Evolutionary conservation across 2,329 filamentous ascomycete genomes (phyloP).

Genomic region (Juglanconis oblonga): DNA sequence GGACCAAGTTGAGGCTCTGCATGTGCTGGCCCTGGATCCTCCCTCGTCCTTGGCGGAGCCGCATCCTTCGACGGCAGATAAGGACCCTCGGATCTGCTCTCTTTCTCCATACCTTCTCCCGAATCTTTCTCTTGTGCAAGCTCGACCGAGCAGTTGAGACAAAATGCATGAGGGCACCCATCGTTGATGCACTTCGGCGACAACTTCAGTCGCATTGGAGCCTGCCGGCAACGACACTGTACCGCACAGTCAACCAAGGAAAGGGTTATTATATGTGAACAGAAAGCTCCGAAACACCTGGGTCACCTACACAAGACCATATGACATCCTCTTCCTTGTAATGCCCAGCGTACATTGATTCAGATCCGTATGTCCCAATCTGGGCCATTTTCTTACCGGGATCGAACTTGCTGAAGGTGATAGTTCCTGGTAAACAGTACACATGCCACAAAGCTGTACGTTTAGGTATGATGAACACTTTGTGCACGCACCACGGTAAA

Average conservation of each 20-base stretch:
- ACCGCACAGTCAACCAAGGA: not conserved
- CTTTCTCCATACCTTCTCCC: not conserved
- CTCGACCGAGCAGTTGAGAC: not conserved
- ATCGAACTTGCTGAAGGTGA: too few species aligned
- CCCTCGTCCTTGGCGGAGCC: not conserved
- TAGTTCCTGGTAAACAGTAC: too few species aligned
- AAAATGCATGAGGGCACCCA: not conserved
- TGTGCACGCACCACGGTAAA: too few species aligned
- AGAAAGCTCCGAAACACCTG: not conserved
- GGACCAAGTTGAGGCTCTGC: not conserved
- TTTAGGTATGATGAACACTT: too few species aligned
- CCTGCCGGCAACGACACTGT: not conserved
- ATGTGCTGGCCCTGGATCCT: not conserved
- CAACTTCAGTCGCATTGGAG: not conserved
- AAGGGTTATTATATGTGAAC: not conserved
- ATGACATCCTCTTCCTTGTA: not conserved
- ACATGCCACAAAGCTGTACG: too few species aligned
- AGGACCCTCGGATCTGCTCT: not conserved
- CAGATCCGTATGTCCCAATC: not conserved
- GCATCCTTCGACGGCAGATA: not conserved
- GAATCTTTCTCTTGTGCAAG: not conserved
- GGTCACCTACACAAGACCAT: not conserved
- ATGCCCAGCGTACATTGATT: too few species aligned
- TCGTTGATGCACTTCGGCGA: not conserved
- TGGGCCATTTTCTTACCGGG: not conserved